Conservation (phyloP, 2,329 filamentous ascomycete species). For the Phyllosticta citribraziliensis region DNA sequence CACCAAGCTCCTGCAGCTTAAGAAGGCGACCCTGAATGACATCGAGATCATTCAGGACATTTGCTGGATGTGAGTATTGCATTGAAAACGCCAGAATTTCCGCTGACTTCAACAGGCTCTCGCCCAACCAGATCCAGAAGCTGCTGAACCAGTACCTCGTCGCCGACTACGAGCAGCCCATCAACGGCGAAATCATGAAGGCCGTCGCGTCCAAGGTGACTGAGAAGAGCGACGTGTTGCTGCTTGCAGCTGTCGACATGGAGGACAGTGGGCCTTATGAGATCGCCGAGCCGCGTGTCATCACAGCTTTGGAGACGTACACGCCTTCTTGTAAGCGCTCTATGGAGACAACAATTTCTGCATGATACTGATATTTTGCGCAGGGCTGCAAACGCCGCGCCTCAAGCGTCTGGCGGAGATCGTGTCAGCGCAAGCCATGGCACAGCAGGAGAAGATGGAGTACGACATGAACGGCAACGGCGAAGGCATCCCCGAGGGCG, state of each 20-base stretch:
- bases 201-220: slow-evolving; percentile 93
- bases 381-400: slow-evolving; percentile 90
- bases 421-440: slow-evolving; percentile 90
- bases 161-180: slow-evolving; percentile 97
- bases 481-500: background rate
- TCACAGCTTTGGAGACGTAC: slow-evolving; percentile 94
- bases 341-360: background rate
- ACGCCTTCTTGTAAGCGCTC: slow-evolving; percentile 86
- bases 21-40: slow-evolving; percentile 97
- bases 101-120: slow-evolving; percentile 40
- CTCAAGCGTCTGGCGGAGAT: slow-evolving; percentile 97
- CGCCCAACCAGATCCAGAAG: slow-evolving; percentile 98
- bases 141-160: slow-evolving; percentile 97
- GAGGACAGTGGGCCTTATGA: slow-evolving; percentile 97
- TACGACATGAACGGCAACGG: slow-evolving; percentile 28
- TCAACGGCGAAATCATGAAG: slow-evolving; percentile 99
- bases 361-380: background rate
- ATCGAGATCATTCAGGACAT: slow-evolving; percentile 99
- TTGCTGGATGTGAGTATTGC: slow-evolving; percentile 71
- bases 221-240: slow-evolving; percentile 93
- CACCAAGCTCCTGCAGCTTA: slow-evolving; percentile 93
- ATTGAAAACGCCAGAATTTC: slow-evolving; percentile 31
- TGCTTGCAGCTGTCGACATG: slow-evolving; percentile 94
- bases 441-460: slow-evolving; percentile 82
- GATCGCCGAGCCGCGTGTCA: slow-evolving; percentile 91